Base-by-base conservation (phyloP, 192 early-diverging fungal species). In the Spinellus fusiger region DNA sequence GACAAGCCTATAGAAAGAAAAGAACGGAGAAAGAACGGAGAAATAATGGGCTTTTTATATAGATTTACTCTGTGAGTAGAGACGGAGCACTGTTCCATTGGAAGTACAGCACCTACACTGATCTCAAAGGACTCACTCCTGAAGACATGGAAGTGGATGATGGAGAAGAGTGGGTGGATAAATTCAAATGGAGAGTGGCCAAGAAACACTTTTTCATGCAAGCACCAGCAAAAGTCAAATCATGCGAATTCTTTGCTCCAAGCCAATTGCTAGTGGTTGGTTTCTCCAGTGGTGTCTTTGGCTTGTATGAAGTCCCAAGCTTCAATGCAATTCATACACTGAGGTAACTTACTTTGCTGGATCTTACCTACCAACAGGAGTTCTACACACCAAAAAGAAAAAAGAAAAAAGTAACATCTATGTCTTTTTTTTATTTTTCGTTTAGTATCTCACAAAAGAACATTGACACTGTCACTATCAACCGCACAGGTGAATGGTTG, bases 251-350 rank as follows among this genome's bases (percentile, higher is more conserved):
- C 71, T 92, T 92, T 63, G 62, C 80, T 6, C 56, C 70, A 0
- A 82, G 86, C 7, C 80, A 82, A 18, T 76, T 98, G 50, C 60
- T 98, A 46, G 89, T 95, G 0, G 89, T 93, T 48, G 98, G 96
- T 6, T 96, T 98, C 65, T 80, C 82, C 49, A 89, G 87, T 35
- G 98, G 98, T 28, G 82, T 96, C 31, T 99, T 99, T 84, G 98
- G 96, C 0, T 88, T 99, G 44, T 99, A 95, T 91, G 95, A 99
- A 74, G 77, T 98, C 62, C 95, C 98, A 5, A 86, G 86, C 49
- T 96, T 98, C 60, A 92, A 70, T 61, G 88, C 91, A 64, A 91
- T 98, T 62, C 98, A 99, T 66, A 92, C 93, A 23, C 74, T 99
- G 23, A 95, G 88, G 89, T 91, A 81, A 62, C 25, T 10, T 12